phyloP scores from a whole-genome alignment of 805 yeast species.

The Tetrapisispora namnaoensis region DNA sequence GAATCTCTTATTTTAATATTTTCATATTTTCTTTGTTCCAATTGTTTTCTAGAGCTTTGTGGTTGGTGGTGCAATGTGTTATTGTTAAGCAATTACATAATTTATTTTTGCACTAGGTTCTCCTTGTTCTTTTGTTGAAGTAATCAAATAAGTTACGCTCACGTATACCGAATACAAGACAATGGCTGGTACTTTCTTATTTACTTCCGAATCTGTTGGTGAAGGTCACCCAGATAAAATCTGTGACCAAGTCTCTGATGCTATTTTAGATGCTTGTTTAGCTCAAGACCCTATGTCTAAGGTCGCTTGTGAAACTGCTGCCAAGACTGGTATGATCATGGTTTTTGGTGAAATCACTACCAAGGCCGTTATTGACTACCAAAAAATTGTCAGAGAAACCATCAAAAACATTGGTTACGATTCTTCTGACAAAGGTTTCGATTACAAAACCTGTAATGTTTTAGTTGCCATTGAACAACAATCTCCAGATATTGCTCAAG shows the following conservation, averaged over 20 bases:
- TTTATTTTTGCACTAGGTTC: not conserved
- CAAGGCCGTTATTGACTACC: slow-evolving; percentile 90
- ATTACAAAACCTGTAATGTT: slow-evolving; percentile 98
- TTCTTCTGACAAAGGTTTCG: slow-evolving; percentile 91
- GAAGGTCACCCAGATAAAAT: slow-evolving; percentile 93
- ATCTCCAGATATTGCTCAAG: slow-evolving; percentile 98
- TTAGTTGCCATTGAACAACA: slow-evolving; percentile 99
- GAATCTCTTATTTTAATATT: not conserved
- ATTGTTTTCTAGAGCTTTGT: too few relatives aligned
- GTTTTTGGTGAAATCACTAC: slow-evolving; percentile 99
- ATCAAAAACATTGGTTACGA: slow-evolving; percentile 98
- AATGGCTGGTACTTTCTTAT: slow-evolving; percentile 40
- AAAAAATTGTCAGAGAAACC: slow-evolving; percentile 95
- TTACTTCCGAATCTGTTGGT: slow-evolving; percentile 86
- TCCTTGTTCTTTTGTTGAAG: not conserved
- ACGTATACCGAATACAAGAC: not conserved
- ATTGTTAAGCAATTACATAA: not conserved
- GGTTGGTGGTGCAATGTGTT: too few relatives aligned
- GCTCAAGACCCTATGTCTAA: slow-evolving; percentile 93
- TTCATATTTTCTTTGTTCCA: too few relatives aligned
- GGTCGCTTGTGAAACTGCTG: slow-evolving; percentile 99
- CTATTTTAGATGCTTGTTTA: slow-evolving; percentile 94
- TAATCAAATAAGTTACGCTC: not conserved
- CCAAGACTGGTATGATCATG: slow-evolving; percentile 99
- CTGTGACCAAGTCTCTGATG: slow-evolving; percentile 98